These are phyloP conservation scores for Wallacemonas sp. DNA, from an alignment of 208 protist species.

Conservation along the genomic window DNA sequence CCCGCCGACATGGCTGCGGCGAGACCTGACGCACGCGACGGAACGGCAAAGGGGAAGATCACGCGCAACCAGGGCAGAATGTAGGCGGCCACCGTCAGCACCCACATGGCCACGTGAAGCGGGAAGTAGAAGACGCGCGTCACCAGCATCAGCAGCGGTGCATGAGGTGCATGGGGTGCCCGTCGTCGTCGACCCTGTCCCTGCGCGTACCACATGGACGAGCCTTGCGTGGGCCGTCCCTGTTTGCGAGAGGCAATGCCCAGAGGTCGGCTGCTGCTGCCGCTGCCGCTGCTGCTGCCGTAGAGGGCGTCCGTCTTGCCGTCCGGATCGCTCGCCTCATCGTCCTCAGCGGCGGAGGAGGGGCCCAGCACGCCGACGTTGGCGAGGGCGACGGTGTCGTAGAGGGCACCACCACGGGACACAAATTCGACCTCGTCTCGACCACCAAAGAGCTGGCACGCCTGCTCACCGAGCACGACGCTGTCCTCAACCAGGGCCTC, in stretches of 20 bases:
- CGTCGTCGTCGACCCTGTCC: not conserved
- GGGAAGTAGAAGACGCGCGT: slow-evolving; percentile 23
- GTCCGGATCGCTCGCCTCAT: not conserved
- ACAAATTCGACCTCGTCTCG: slow-evolving; percentile 42
- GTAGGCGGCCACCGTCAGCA: slow-evolving; percentile 33
- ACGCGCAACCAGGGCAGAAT: slow-evolving; percentile 48
- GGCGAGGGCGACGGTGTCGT: slow-evolving; percentile 35
- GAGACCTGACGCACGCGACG: no score
- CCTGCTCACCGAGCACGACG: slow-evolving; percentile 64
- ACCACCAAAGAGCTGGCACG: slow-evolving; percentile 53
- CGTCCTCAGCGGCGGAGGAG: not conserved
- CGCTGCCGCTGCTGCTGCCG: no score
- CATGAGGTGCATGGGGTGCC: not conserved
- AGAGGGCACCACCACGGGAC: slow-evolving; percentile 56
- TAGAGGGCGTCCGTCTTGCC: not conserved
- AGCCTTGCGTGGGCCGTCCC: no score
- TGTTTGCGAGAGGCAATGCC: no score
- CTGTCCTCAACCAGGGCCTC: slow-evolving; percentile 31
- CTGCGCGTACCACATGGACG: no score
- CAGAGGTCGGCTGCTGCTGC: no score
- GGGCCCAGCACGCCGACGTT: slow-evolving; percentile 48
- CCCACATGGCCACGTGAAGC: slow-evolving; percentile 8
- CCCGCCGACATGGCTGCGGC: slow-evolving; percentile 14
- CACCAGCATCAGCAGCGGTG: not conserved
- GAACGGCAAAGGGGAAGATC: slow-evolving; percentile 57